phyloP scores from a whole-genome alignment of 2,329 filamentous ascomycete species.

The Fusarium pininemorale region DNA sequence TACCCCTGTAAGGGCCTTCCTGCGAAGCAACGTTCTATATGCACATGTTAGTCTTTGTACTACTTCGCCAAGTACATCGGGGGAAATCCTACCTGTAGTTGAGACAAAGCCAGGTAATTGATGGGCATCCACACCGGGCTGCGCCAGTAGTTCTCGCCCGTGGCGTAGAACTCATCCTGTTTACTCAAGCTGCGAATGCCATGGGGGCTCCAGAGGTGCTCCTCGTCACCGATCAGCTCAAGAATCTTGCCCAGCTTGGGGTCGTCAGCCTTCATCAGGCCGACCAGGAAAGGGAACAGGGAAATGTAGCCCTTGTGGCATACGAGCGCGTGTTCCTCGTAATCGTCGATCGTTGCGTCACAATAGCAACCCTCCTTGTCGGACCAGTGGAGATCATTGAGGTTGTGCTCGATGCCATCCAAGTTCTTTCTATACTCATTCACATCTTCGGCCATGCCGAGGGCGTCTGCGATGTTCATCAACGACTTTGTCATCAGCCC shows the following conservation, averaged over 20 bases:
- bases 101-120: slow-evolving; percentile 86
- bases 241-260: slow-evolving; percentile 78
- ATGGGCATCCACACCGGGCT: slow-evolving; percentile 96
- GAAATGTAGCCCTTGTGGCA: slow-evolving; percentile 98
- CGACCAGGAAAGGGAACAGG: slow-evolving; percentile 89
- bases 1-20: slow-evolving; percentile 72
- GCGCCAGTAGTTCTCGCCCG: slow-evolving; percentile 96
- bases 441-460: slow-evolving; percentile 81
- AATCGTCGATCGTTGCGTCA: slow-evolving; percentile 94
- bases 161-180: slow-evolving; percentile 83
- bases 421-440: slow-evolving; percentile 76
- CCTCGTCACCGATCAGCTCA: slow-evolving; percentile 79
- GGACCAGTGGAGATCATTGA: slow-evolving; percentile 94
- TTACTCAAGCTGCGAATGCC: slow-evolving; percentile 92
- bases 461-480: slow-evolving; percentile 76
- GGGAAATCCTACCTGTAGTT: slow-evolving; percentile 74
- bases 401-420: slow-evolving; percentile 82
- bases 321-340: slow-evolving; percentile 87
- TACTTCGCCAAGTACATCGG: background rate
- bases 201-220: slow-evolving; percentile 88
- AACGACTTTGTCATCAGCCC: slow-evolving; percentile 95
- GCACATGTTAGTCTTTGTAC: slow-evolving; percentile 43
- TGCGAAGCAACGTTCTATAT: slow-evolving; percentile 68
- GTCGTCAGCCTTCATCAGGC: slow-evolving; percentile 78
- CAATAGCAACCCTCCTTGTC: slow-evolving; percentile 84